Evolutionary conservation across 2,329 filamentous ascomycete species (phyloP), one percentile per base, ranked within the genome.

Genomic region (Trichoderma koningii): DNA sequence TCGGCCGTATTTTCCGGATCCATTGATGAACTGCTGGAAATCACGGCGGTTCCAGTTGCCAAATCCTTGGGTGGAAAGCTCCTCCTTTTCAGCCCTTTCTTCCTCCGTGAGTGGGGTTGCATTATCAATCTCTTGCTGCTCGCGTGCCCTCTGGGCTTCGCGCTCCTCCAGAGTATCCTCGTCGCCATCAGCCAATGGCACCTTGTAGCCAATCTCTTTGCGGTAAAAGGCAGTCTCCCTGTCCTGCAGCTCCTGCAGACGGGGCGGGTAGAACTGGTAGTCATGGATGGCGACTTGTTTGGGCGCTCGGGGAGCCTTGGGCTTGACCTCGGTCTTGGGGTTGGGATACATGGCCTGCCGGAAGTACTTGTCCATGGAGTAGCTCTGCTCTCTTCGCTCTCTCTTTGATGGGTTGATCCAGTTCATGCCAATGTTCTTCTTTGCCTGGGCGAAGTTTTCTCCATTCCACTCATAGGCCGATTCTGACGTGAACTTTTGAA

Each of bases 381-480:
- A 99, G 5, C 92, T 93, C 75, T 97, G 93, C 74, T 98, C 94
- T 77, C 98, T 99, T 73, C 95, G 91, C 80, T 99, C 96, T 77
- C 95, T 93, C 83, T 99, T 99, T 17, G 94, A 89, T 2, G 95
- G 96, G 72, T 99, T 97, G 80, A 99, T 99, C 96, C 96, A 99
- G 73, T 83, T 93, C 69, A 97, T 85, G 55, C 92, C 92, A 68
- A 97, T 92, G 56, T 96, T 92, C 77, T 96, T 96, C 80, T 96
- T 96, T 74, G 89, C 87, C 66, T 90, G 91, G 61, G 93, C 91
- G 76, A 99, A 99, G 72, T 94, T 94, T 78, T 98, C 89, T 53
- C 95, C 95, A 69, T 99, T 99, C 96, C 96, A 99, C 75, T 98
- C 95, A 73, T 99, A 99, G 0, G 96, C 93, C 63, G 92, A 97